Evolutionary conservation across 257 asterid genomes (phyloP).

Genomic region (Ophiorrhiza pumila): DNA sequence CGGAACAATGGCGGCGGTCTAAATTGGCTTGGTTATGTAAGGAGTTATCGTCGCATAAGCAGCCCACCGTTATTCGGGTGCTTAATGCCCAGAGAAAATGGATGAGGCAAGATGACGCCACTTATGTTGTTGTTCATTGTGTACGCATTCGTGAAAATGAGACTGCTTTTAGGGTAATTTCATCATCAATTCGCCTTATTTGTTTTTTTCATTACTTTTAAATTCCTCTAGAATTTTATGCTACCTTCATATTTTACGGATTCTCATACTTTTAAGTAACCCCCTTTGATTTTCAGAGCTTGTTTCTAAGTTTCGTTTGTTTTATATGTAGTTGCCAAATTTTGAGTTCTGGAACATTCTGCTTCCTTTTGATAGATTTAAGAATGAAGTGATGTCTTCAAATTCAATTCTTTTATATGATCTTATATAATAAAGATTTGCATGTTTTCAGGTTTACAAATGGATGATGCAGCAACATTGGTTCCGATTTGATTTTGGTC

Average conservation of each 20-base stretch:
- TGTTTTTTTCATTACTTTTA: neutral
- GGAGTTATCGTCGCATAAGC: slow-evolving; percentile 79
- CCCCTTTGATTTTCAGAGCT: neutral
- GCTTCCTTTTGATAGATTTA: neutral
- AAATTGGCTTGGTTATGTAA: slow-evolving; percentile 97
- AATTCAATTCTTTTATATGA: neutral
- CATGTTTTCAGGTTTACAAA: slow-evolving; percentile 64
- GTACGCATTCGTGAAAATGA: slow-evolving; percentile 82
- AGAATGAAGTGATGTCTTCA: neutral
- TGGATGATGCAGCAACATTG: slow-evolving; percentile 95
- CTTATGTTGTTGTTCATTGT: slow-evolving; percentile 60
- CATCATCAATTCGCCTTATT: too few relatives aligned
- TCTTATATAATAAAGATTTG: neutral
- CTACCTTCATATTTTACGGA: neutral
- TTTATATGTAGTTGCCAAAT: neutral
- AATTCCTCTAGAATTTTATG: neutral
- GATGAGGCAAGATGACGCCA: slow-evolving; percentile 83
- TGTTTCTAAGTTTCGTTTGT: neutral
- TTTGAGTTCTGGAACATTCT: neutral
- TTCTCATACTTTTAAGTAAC: neutral
- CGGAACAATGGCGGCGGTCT: slow-evolving; percentile 93
- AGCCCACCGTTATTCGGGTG: slow-evolving; percentile 55
- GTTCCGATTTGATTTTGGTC: slow-evolving; percentile 79
- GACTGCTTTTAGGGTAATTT: slow-evolving; percentile 63
- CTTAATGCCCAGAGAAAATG: slow-evolving; percentile 90